Conservation (phyloP, 1,139 yeast species). For the Saccharomycopsis crataegensis region DNA sequence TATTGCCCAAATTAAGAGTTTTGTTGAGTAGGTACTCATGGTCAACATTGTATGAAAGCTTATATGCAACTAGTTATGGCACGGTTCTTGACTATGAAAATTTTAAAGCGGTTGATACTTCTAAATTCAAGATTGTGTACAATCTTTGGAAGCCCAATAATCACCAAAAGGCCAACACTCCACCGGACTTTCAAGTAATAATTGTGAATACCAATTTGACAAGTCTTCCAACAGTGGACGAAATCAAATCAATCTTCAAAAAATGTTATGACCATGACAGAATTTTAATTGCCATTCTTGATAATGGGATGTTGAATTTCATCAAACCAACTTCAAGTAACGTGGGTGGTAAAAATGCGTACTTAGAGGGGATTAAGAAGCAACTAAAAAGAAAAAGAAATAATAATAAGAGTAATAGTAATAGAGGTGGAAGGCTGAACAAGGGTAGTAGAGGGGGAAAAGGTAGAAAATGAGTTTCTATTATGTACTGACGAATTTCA, state of each 20-base stretch:
- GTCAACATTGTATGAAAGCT: conserved; percentile 2
- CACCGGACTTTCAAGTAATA: conserved; percentile 15
- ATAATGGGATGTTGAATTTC: conserved; percentile 18
- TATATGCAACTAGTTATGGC: neutral
- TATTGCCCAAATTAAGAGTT: neutral
- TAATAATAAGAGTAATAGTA: neutral
- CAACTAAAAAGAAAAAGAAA: neutral
- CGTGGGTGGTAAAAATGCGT: conserved; percentile 8
- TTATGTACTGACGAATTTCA: no score
- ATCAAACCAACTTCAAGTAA: conserved; percentile 6
- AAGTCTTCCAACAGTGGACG: conserved; percentile 11
- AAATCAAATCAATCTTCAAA: conserved; percentile 2
- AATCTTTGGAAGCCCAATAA: conserved; percentile 19
- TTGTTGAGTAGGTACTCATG: neutral
- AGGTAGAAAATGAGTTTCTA: no score
- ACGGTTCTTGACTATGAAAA: no score
- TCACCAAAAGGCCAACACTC: neutral
- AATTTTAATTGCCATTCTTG: conserved; percentile 15
- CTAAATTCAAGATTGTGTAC: conserved; percentile 7
- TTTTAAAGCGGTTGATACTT: no score
- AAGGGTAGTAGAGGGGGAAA: no score
- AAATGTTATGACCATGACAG: neutral
- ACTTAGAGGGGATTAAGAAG: conserved; percentile 3
- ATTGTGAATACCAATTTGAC: conserved; percentile 12
- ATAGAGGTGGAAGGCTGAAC: no score